phyloP scores from a whole-genome alignment of 1,284 basidiomycete species.

The Malassezia obtusa region DNA sequence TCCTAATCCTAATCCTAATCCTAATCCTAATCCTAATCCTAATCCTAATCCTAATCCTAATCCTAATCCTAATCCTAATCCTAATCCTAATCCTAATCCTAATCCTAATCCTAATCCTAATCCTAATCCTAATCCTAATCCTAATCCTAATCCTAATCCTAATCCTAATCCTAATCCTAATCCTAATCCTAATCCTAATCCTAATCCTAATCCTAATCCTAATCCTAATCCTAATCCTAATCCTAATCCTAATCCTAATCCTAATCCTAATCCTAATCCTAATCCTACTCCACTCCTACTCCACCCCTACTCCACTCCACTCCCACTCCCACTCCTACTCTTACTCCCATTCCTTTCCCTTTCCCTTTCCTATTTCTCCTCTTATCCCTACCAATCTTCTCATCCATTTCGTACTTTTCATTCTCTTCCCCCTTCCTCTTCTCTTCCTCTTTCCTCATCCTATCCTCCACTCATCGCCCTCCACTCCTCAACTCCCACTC shows the following conservation, averaged over 20 bases:
- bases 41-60: too few species aligned
- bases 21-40: too few species aligned
- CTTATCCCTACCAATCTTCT: neutral
- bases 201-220: neutral
- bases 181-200: neutral
- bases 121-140: too few species aligned
- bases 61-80: too few species aligned
- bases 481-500: too few species aligned
- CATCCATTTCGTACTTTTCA: neutral
- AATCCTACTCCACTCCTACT: conserved; percentile 5
- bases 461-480: too few species aligned
- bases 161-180: neutral
- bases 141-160: too few species aligned
- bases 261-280: conserved; percentile 8
- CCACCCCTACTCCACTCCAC: neutral
- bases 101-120: too few species aligned
- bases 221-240: neutral
- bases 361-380: neutral
- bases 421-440: too few species aligned
- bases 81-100: too few species aligned
- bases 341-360: neutral
- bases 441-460: too few species aligned
- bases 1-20: neutral
- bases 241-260: conserved; percentile 2
- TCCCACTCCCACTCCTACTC: neutral